Percentiles rank a stretch among this genome's conserved stretches.
Conservation (phyloP, 2,329 filamentous ascomycete genomes). For the Fusarium sp. region DNA sequence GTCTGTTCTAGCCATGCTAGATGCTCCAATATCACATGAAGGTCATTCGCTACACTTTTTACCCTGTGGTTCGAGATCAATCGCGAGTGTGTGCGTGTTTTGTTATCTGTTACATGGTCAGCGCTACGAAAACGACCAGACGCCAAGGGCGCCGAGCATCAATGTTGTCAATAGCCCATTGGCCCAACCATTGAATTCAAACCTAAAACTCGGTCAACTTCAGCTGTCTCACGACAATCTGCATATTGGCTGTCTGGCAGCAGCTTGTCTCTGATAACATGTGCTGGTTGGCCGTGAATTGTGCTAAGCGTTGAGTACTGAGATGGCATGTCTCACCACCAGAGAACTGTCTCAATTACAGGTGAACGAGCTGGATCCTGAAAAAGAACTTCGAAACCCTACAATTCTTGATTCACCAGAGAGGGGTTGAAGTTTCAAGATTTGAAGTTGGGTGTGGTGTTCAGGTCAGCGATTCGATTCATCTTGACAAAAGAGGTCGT, state of each 20-base stretch:
- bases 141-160: not conserved
- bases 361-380: constrained; percentile 7
- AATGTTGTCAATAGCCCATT: constrained; percentile 15
- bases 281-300: not conserved
- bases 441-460: constrained; percentile 27
- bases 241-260: constrained; percentile 28
- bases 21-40: not conserved
- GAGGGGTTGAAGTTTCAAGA: constrained; percentile 33
- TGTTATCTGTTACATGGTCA: not conserved
- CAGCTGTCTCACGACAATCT: constrained; percentile 12
- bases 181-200: not conserved
- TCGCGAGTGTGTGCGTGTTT: not conserved
- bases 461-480: constrained; percentile 15
- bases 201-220: not conserved
- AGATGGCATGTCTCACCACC: constrained; percentile 30
- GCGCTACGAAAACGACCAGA: not conserved
- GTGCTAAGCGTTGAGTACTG: constrained; percentile 15
- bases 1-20: not conserved
- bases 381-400: constrained; percentile 5
- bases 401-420: not conserved
- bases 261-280: constrained; percentile 11
- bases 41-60: not conserved
- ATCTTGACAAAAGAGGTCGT: constrained; percentile 9
- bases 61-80: not conserved
- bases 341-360: constrained; percentile 16